Percentiles rank a stretch among this genome's conserved stretches.
Conservation (phyloP, 2,329 filamentous ascomycete species). For the Cladosporium sp. region DNA sequence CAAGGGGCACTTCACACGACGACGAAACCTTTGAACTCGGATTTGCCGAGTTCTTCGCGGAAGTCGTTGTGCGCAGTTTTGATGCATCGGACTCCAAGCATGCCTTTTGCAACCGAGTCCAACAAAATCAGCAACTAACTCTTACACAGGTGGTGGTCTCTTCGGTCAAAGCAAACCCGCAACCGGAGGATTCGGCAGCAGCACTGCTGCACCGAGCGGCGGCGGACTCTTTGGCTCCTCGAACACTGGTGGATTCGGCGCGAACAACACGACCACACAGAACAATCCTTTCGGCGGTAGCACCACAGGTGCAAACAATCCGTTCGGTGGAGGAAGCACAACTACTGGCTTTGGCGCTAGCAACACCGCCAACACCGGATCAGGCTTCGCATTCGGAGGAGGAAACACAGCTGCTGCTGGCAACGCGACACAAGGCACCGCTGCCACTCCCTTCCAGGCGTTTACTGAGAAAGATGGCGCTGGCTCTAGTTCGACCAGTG, state of each 20-base stretch:
- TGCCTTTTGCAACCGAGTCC: background rate
- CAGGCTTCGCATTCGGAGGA: conserved; percentile 34
- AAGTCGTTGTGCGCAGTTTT: background rate
- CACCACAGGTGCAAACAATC: conserved; percentile 27
- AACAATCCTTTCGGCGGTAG: conserved; percentile 40
- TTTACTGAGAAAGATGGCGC: conserved; percentile 71
- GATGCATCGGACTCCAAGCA: background rate
- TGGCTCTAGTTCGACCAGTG: conserved; percentile 58
- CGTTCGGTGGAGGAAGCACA: conserved; percentile 38
- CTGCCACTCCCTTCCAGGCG: conserved; percentile 63
- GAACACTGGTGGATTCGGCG: conserved; percentile 26
- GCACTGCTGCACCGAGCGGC: conserved; percentile 27
- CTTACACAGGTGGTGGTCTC: conserved; percentile 30
- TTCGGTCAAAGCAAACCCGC: conserved; percentile 41
- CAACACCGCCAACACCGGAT: conserved; percentile 39
- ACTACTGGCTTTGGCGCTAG: conserved; percentile 46
- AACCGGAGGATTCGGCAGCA: conserved; percentile 38
- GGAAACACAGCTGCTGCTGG: conserved; percentile 51
- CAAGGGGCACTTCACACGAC: background rate
- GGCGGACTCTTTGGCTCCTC: conserved; percentile 31
- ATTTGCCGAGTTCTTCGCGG: background rate
- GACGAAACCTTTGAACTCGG: background rate
- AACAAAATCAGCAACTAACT: conserved; percentile 31
- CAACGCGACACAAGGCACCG: conserved; percentile 65
- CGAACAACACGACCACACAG: conserved; percentile 30